phyloP scores from a whole-genome alignment of 257 asterid species.

The Petrea volubilis region DNA sequence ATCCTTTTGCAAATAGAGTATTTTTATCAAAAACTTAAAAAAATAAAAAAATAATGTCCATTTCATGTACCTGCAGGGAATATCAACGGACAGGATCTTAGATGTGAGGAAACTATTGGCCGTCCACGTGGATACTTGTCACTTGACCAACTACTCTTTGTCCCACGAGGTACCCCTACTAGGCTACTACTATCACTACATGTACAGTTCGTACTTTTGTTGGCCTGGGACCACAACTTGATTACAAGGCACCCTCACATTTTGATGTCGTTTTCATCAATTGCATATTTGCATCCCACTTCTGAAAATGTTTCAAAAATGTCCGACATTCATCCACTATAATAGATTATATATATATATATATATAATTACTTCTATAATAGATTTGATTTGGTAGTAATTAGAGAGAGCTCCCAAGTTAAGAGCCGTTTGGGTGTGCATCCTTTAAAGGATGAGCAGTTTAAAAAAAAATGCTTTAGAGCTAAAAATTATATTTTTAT shows the following conservation, averaged over 20 bases:
- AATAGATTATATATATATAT: too few species aligned
- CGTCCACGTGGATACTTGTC: constrained; percentile 51
- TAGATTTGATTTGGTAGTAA: too few species aligned
- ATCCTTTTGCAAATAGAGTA: not conserved
- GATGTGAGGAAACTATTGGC: constrained; percentile 54
- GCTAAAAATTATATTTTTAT: too few species aligned
- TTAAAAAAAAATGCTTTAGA: too few species aligned
- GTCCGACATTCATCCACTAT: too few species aligned
- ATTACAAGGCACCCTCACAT: not conserved
- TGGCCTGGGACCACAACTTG: not conserved
- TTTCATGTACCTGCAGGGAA: constrained; percentile 34
- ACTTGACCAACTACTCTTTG: constrained; percentile 48
- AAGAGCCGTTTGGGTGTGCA: too few species aligned
- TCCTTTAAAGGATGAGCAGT: too few species aligned
- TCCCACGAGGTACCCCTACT: constrained; percentile 46
- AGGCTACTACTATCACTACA: not conserved
- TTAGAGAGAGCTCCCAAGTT: too few species aligned
- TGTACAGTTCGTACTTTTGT: not conserved
- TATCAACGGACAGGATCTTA: constrained; percentile 53
- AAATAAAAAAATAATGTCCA: not conserved
- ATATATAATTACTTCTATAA: too few species aligned
- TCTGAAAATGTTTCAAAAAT: too few species aligned
- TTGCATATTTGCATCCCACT: not conserved
- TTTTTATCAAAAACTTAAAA: not conserved
- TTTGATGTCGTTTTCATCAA: not conserved